Evolutionary conservation across 139 green algal genomes (phyloP).

Genomic region (Volvox reticuliferus): DNA sequence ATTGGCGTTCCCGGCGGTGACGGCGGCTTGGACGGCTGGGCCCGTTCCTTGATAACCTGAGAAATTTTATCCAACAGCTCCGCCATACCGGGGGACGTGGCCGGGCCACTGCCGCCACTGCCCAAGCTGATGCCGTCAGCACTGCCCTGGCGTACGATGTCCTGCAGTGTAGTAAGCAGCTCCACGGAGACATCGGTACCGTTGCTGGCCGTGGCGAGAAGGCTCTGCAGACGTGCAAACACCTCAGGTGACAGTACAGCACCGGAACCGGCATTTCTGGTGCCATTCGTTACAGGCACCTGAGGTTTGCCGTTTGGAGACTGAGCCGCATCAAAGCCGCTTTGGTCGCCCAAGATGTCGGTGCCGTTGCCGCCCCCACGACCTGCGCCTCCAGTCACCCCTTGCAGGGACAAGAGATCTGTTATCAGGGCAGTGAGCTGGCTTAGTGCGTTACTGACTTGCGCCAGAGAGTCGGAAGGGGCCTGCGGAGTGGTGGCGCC

Average conservation of each 20-base stretch:
- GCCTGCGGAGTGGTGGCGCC: neutral
- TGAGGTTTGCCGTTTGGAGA: neutral
- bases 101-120: neutral
- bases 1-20: neutral
- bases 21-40: neutral
- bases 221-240: neutral
- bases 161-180: slow-evolving; percentile 36
- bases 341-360: neutral
- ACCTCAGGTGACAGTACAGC: neutral
- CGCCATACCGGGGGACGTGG: neutral
- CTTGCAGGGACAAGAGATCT: neutral
- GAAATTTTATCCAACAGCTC: neutral
- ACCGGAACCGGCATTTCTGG: neutral
- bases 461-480: neutral
- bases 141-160: slow-evolving; percentile 22
- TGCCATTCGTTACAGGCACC: neutral
- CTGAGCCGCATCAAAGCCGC: neutral
- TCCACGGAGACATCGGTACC: slow-evolving; percentile 9
- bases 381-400: too few species aligned
- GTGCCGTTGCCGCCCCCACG: neutral
- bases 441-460: slow-evolving; percentile 4
- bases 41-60: neutral
- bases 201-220: slow-evolving; percentile 4
- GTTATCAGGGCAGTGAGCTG: neutral
- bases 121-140: too few species aligned